phyloP scores from a whole-genome alignment of 176 grass and related monocot genomes.

The Cymbopogon citratus region DNA sequence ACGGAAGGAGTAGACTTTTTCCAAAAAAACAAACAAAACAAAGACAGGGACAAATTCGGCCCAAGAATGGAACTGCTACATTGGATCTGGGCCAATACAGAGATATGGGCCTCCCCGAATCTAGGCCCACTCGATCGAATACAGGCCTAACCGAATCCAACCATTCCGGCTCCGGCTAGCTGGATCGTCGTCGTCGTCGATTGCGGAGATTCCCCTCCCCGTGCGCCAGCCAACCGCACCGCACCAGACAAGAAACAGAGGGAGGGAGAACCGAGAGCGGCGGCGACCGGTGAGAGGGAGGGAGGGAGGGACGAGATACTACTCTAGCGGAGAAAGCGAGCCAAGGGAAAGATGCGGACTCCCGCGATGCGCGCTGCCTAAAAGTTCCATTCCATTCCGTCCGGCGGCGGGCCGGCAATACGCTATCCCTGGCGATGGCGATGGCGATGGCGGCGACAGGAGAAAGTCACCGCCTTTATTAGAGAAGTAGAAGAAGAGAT shows the following conservation, averaged over 20 bases:
- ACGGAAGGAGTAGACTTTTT: no score
- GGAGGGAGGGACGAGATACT: neutral
- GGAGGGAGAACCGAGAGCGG: neutral
- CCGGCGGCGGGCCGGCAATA: neutral
- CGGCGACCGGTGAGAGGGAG: neutral
- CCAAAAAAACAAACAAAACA: no score
- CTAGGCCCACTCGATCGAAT: no score
- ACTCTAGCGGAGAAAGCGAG: neutral
- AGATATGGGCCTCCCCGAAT: no score
- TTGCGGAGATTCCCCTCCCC: no score
- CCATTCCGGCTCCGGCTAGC: no score
- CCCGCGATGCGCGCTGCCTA: conserved; percentile 11
- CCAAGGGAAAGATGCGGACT: neutral
- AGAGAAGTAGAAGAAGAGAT: neutral
- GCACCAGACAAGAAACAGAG: neutral
- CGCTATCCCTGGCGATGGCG: neutral
- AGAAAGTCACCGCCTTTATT: neutral
- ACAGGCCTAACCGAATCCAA: no score
- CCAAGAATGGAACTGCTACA: no score
- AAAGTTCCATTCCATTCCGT: conserved; percentile 11
- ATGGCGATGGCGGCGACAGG: neutral
- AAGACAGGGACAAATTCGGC: no score
- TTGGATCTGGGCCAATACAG: no score
- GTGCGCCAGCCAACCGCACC: neutral
- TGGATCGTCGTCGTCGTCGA: no score